A percentile compares a stretch with the other conserved stretches of the same genome.
Conservation (phyloP, 768 basidiomycete genomes). For the Phanerochaete carnosa region DNA sequence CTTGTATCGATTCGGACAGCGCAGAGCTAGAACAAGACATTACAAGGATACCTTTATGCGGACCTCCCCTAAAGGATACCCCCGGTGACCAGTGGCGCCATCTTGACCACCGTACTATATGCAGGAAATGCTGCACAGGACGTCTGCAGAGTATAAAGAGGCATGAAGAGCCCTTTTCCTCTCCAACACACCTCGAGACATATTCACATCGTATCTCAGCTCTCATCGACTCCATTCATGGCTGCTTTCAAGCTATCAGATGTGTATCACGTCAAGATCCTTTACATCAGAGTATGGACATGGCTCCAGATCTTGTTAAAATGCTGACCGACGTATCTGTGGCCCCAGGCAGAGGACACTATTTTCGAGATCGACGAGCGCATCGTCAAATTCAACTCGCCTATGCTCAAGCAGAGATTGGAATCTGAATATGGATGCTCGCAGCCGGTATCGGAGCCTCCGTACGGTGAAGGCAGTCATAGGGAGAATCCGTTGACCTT, state of each 20-base stretch:
- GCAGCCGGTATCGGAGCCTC: not conserved
- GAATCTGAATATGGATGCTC: not conserved
- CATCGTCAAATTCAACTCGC: not conserved
- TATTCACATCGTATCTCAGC: too few relatives aligned
- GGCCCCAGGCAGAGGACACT: not conserved
- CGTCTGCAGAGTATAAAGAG: too few relatives aligned
- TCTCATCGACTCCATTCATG: not conserved
- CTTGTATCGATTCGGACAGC: not conserved
- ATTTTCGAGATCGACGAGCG: not conserved
- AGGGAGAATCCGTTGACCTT: not conserved
- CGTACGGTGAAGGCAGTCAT: not conserved
- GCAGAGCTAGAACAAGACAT: not conserved
- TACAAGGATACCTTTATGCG: too few relatives aligned
- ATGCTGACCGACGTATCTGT: too few relatives aligned
- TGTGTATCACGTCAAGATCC: not conserved
- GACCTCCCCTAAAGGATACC: too few relatives aligned
- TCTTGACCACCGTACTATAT: too few relatives aligned
- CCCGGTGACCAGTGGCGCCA: too few relatives aligned
- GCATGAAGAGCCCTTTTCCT: too few relatives aligned
- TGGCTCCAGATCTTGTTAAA: not conserved
- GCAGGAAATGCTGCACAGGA: too few relatives aligned
- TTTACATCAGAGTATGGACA: not conserved
- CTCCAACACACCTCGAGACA: too few relatives aligned
- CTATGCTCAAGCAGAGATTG: not conserved
- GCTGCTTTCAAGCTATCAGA: not conserved